Evolutionary conservation across 345 rosid genomes (phyloP).

Genomic region (Alliaria petiolata): DNA sequence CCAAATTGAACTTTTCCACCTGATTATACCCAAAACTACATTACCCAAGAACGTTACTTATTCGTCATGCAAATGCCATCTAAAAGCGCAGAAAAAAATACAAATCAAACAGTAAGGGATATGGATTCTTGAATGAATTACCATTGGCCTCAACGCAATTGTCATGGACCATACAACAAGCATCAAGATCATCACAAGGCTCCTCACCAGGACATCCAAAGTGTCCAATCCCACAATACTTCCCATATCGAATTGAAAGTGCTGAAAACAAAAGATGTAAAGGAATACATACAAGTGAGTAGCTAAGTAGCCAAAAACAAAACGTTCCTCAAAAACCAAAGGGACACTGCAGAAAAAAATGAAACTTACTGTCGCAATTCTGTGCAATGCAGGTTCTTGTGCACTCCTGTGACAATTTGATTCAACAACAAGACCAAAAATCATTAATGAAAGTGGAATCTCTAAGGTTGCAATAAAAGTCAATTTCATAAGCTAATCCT

Average conservation of each 20-base stretch:
- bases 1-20: not conserved
- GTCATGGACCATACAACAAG: constrained; percentile 89
- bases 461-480: not conserved
- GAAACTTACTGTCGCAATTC: constrained; percentile 62
- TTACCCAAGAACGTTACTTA: not conserved
- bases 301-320: not conserved
- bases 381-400: constrained; percentile 63
- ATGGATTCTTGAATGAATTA: constrained; percentile 8
- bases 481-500: not conserved
- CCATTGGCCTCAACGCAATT: constrained; percentile 78
- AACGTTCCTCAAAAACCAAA: not conserved
- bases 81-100: not conserved
- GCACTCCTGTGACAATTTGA: constrained; percentile 45
- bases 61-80: not conserved
- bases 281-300: not conserved
- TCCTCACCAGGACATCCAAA: constrained; percentile 91
- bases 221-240: constrained; percentile 93
- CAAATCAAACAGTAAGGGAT: not conserved
- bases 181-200: constrained; percentile 94
- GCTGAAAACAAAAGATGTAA: constrained; percentile 10
- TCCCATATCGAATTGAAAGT: constrained; percentile 65
- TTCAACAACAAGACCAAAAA: not conserved
- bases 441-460: not conserved
- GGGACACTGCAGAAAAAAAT: not conserved
- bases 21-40: not conserved